phyloP scores from a whole-genome alignment of 179 eudicot species.

The Silene vulgaris region DNA sequence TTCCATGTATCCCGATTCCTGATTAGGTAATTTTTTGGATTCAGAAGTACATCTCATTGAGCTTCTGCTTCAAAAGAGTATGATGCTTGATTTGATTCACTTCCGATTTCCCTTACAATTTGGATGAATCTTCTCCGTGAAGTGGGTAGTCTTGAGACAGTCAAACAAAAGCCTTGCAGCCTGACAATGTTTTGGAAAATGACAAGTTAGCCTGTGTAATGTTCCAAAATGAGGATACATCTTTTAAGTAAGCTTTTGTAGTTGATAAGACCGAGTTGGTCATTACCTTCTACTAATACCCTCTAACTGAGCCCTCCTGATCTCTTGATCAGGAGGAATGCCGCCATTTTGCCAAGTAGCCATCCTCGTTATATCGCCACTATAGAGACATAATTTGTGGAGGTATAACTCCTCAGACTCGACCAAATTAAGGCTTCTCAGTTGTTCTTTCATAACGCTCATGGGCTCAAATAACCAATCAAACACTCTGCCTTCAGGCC shows the following conservation, averaged over 20 bases:
- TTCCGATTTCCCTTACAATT: constrained; percentile 27
- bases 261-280: background rate
- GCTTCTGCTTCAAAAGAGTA: constrained; percentile 21
- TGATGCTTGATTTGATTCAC: constrained; percentile 21
- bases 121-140: constrained; percentile 31
- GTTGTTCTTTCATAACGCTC: constrained; percentile 36
- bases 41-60: constrained; percentile 14
- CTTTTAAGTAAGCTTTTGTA: background rate
- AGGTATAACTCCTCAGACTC: constrained; percentile 37
- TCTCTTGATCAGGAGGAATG: constrained; percentile 29
- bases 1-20: background rate
- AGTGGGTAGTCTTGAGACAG: constrained; percentile 37
- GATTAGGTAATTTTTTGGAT: background rate
- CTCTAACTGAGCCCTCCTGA: constrained; percentile 38
- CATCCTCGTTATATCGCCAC: constrained; percentile 26
- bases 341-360: constrained; percentile 37
- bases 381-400: constrained; percentile 28
- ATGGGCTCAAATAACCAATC: constrained; percentile 38
- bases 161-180: constrained; percentile 36
- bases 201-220: background rate
- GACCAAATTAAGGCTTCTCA: constrained; percentile 27
- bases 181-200: constrained; percentile 16
- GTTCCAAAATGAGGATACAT: background rate
- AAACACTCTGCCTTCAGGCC: constrained; percentile 36
- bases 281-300: constrained; percentile 36